Percentiles rank a stretch among this genome's conserved stretches.
Evolutionary conservation across 2,329 filamentous ascomycete genomes (phyloP).

Genomic region (Didymella sp.): DNA sequence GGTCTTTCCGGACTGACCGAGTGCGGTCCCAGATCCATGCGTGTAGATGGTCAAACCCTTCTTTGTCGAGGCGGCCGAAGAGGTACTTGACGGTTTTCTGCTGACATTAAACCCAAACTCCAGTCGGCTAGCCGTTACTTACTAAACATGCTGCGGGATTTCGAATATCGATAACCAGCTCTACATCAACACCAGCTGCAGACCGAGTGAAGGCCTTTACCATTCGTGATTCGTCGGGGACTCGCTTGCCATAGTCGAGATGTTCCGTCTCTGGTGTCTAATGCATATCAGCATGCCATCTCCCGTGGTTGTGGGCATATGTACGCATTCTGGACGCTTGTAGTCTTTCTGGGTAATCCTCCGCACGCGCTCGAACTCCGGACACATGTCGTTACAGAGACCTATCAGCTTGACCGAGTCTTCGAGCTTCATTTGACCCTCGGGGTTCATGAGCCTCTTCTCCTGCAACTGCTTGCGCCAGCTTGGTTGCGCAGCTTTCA

Average conservation of each 20-base stretch:
- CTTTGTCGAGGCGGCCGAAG: slow-evolving; percentile 57
- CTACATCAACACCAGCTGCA: slow-evolving; percentile 68
- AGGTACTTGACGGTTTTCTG: slow-evolving; percentile 55
- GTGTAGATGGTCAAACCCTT: slow-evolving; percentile 59
- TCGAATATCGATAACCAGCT: slow-evolving; percentile 68
- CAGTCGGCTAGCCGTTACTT: slow-evolving; percentile 23
- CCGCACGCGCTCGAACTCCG: slow-evolving; percentile 67
- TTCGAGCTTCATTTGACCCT: slow-evolving; percentile 63
- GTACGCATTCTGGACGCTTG: slow-evolving; percentile 65
- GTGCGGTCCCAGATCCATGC: slow-evolving; percentile 72
- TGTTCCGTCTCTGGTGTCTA: slow-evolving; percentile 46
- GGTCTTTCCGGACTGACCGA: slow-evolving; percentile 69
- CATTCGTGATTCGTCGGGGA: slow-evolving; percentile 63
- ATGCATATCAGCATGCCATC: slow-evolving; percentile 3
- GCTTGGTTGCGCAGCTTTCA: slow-evolving; percentile 26
- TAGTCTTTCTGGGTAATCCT: slow-evolving; percentile 68
- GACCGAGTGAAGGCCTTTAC: slow-evolving; percentile 69
- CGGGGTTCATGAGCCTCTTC: slow-evolving; percentile 56
- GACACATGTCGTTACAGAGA: slow-evolving; percentile 69
- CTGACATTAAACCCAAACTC: slow-evolving; percentile 23
- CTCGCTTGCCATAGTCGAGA: slow-evolving; percentile 39
- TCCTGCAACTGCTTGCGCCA: slow-evolving; percentile 50
- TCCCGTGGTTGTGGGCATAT: background rate
- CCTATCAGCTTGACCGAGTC: slow-evolving; percentile 68
- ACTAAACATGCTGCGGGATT: slow-evolving; percentile 58